Evolutionary conservation across 768 basidiomycete species (phyloP).

Genomic region (Termitomyces sp.): DNA sequence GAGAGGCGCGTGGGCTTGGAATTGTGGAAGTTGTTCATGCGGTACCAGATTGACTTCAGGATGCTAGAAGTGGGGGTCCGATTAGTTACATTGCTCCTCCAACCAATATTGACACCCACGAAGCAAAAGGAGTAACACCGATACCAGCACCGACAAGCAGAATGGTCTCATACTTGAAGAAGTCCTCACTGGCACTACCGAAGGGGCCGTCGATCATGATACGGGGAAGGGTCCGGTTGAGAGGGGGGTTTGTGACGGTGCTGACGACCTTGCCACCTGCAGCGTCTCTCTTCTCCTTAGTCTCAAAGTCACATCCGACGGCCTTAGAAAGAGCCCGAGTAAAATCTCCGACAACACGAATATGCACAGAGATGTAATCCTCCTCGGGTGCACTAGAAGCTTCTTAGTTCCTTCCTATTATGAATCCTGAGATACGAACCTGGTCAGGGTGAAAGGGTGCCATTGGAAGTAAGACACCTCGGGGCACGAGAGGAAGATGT

Average conservation of each 20-base stretch:
- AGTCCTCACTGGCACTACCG: slow-evolving; percentile 89
- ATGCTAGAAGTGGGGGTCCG: slow-evolving; percentile 44
- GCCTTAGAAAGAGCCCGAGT: slow-evolving; percentile 77
- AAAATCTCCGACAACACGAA: slow-evolving; percentile 91
- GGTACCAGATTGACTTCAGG: slow-evolving; percentile 92
- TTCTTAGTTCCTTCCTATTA: background rate
- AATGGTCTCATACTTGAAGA: slow-evolving; percentile 84
- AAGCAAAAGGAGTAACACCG: slow-evolving; percentile 94
- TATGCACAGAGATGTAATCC: slow-evolving; percentile 92
- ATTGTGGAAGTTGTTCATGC: slow-evolving; percentile 83
- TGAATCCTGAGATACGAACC: slow-evolving; percentile 33
- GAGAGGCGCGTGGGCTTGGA: slow-evolving; percentile 78
- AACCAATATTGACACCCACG: slow-evolving; percentile 46
- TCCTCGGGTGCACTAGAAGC: slow-evolving; percentile 80
- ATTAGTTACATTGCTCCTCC: background rate
- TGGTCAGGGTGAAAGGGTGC: slow-evolving; percentile 95
- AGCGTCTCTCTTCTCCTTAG: slow-evolving; percentile 49
- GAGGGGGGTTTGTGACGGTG: slow-evolving; percentile 49
- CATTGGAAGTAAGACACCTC: slow-evolving; percentile 94
- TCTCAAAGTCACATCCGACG: slow-evolving; percentile 80
- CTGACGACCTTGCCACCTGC: slow-evolving; percentile 60
- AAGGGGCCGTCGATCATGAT: slow-evolving; percentile 98
- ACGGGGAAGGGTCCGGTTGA: slow-evolving; percentile 78
- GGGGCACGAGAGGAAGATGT: slow-evolving; percentile 90
- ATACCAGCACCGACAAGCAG: slow-evolving; percentile 93